Evolutionary conservation across 1,139 yeast genomes (phyloP).

Genomic region (Saccharomyces hybrid): DNA sequence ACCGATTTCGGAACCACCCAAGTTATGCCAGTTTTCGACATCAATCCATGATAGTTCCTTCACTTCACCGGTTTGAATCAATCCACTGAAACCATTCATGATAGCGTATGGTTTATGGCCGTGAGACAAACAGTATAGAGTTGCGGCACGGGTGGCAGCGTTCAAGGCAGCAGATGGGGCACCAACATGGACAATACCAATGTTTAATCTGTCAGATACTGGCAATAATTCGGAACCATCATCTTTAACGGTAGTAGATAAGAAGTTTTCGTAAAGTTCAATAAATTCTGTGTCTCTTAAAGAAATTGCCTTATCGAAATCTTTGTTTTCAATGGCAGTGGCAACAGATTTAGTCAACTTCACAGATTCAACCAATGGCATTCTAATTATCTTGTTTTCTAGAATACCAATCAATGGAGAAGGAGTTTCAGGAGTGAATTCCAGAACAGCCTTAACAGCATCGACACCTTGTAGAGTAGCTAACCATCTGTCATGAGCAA

Average conservation of each 20-base stretch:
- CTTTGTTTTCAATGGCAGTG: slow-evolving; percentile 48
- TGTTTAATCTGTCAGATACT: slow-evolving; percentile 46
- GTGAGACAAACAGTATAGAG: slow-evolving; percentile 62
- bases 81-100: slow-evolving; percentile 68
- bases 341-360: slow-evolving; percentile 64
- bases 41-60: slow-evolving; percentile 56
- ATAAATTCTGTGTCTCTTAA: slow-evolving; percentile 66
- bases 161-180: slow-evolving; percentile 83
- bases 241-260: slow-evolving; percentile 56
- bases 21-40: slow-evolving; percentile 64
- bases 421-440: slow-evolving; percentile 60
- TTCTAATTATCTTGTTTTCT: slow-evolving; percentile 63
- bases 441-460: slow-evolving; percentile 70
- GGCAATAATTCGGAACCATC: slow-evolving; percentile 50
- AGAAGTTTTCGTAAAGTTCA: slow-evolving; percentile 57
- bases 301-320: slow-evolving; percentile 57
- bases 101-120: slow-evolving; percentile 72
- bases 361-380: slow-evolving; percentile 68
- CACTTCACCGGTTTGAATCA: slow-evolving; percentile 67
- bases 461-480: slow-evolving; percentile 82
- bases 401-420: slow-evolving; percentile 70
- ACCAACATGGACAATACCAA: slow-evolving; percentile 71
- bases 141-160: slow-evolving; percentile 68
- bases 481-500: slow-evolving; percentile 65
- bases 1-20: slow-evolving; percentile 79